Base-by-base conservation (phyloP, 805 yeast species). In the Yarrowia phangngaensis region DNA sequence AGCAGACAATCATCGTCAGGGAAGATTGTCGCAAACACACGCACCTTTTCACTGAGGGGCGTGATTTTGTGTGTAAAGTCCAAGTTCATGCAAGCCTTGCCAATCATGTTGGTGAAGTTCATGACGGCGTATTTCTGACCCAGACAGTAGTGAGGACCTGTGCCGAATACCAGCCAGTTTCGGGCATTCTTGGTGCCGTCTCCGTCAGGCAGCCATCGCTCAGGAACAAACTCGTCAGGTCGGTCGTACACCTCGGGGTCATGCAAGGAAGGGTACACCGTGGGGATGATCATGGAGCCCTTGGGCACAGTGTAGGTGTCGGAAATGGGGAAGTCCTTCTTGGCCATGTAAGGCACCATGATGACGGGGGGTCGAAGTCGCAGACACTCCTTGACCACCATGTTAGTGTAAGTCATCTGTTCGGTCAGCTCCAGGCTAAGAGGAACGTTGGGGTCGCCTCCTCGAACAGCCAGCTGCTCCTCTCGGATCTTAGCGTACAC, bases 1-100 rank as follows among this genome's bases (percentile, higher is more conserved):
- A 92, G 70, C 56, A 85, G 77, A 63, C 95, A 79, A 65, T 92
- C 96, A 69, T 92, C 98, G 66, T 86, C 80, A 20, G 98, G 98
- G 84, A 92, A 92, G 64, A 92, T 88, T 14, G 98, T 92, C 20
- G 98, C 98, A 65, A 92, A 92, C 29, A 92, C 97, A 63, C 87
- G 85, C 62, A 92, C 88, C 62, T 87, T 81, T 70, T 92, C 98
- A 58, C 90, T 80, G 57, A 82, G 71, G 31, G 81, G 83, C 17
- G 98, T 92, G 36, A 82, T 79, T 56, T 79, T 75, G 66, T 92
- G 98, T 52, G 75, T 68, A 70, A 92, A 78, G 66, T 92, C 89
- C 48, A 88, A 75, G 58, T 75, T 70, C 77, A 92, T 67, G 17
- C 86, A 78, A 50, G 88, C 88, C 69, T 92, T 92, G 63, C 98